phyloP scores from a whole-genome alignment of 257 asterid genomes.

The Solanum ossicruentum region DNA sequence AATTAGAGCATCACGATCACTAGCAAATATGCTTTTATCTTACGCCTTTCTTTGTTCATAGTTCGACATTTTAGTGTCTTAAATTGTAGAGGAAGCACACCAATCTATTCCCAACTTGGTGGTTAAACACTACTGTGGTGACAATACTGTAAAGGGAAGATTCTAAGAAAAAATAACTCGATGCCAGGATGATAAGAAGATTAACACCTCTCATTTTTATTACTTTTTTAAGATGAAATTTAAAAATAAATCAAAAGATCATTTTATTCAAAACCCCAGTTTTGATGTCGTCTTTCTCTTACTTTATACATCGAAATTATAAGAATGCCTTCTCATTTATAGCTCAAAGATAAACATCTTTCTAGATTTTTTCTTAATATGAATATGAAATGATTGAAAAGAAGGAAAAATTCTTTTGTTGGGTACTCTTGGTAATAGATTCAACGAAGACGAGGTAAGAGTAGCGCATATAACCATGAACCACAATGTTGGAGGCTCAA shows the following conservation, averaged over 20 bases:
- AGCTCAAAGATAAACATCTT: no score
- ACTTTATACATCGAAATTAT: neutral
- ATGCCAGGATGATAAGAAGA: no score
- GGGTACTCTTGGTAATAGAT: rapidly evolving
- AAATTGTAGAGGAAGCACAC: neutral
- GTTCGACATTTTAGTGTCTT: no score
- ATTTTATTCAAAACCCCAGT: neutral
- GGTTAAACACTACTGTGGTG: neutral
- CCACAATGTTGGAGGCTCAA: rapidly evolving
- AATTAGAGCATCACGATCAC: neutral
- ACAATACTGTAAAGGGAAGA: no score
- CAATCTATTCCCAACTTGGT: neutral
- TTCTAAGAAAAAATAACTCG: neutral
- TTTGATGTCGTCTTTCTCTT: neutral
- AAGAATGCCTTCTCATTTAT: no score
- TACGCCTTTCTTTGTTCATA: no score
- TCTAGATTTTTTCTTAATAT: no score
- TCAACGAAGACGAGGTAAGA: rapidly evolving
- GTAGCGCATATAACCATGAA: rapidly evolving
- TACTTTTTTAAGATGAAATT: neutral
- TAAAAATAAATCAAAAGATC: neutral
- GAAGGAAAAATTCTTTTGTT: no score
- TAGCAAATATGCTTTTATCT: no score
- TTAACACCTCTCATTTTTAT: neutral
- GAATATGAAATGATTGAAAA: no score